Evolutionary conservation across 345 rosid genomes (phyloP), one percentile per base, ranked within the genome.

Genomic region (Rhizophora mangle): DNA sequence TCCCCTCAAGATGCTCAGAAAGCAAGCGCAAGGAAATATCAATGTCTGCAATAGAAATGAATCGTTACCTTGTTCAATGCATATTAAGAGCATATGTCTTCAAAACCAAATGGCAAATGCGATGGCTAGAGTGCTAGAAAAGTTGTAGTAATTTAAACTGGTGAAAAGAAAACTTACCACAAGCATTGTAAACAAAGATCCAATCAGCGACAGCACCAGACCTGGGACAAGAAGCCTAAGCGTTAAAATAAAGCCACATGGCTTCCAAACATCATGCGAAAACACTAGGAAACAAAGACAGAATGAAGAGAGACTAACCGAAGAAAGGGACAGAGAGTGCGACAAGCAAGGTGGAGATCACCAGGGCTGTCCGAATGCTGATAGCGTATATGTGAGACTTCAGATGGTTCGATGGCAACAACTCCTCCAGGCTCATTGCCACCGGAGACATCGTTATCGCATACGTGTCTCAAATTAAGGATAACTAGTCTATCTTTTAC

Each of bases 371-470:
- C 76, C 98, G 85, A 72, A 94, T 89, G 81, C 79, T 29, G 36
- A 91, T 81, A 2, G 90, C 80, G 13, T 82, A 88, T 31, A 87
- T 53, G 75, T 85, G 85, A 74, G 89, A 85, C 80, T 85, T 85
- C 51, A 63, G 68, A 36, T 77, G 82, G 77, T 54, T 82, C 67
- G 91, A 82, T 56, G 98, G 95, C 72, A 94, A 70, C 77, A 94
- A 76, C 68, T 94, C 98, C 79, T 94, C 98, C 36, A 94, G 87
- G 76, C 98, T 85, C 96, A 94, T 75, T 51, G 97, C 97, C 34
- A 94, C 97, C 0, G 98, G 97, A 55, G 98, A 88, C 55, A 94
- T 75, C 60, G 98, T 91, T 78, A 94, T 82, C 37, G 98, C 98
- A 83, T 91, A 88, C 70, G 91, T 89, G 74, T 32, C 67, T 64